A percentile compares a stretch with the other conserved stretches of the same genome.
Evolutionary conservation across 2,329 filamentous ascomycete genomes (phyloP).

Genomic region (Trichoderma arundinaceum): DNA sequence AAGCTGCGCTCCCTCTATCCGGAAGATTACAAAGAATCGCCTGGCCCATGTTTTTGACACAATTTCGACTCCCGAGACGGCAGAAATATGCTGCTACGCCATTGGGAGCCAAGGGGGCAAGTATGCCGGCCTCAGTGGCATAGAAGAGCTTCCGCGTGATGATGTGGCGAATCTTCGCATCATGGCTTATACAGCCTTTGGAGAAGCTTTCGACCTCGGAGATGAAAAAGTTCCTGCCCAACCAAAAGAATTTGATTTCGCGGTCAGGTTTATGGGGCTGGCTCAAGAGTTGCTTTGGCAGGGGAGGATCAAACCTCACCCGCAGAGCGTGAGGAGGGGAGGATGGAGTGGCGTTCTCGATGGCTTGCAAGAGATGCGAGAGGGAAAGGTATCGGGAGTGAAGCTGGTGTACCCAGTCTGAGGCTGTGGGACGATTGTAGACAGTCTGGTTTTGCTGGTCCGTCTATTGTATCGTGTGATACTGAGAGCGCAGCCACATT

Average conservation of each 20-base stretch:
- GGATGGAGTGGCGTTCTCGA: conserved; percentile 38
- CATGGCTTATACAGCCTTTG: conserved; percentile 50
- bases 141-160: conserved; percentile 41
- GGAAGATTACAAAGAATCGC: conserved; percentile 22
- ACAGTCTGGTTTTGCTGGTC: background rate
- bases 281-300: conserved; percentile 43
- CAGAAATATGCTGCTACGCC: conserved; percentile 42
- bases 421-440: background rate
- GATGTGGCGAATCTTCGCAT: conserved; percentile 47
- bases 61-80: conserved; percentile 30
- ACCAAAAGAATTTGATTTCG: conserved; percentile 45
- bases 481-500: background rate
- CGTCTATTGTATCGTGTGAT: background rate
- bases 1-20: conserved; percentile 38
- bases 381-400: conserved; percentile 47
- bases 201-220: conserved; percentile 44
- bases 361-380: conserved; percentile 44
- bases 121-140: conserved; percentile 50
- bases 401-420: conserved; percentile 51
- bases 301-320: conserved; percentile 47
- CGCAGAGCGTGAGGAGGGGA: conserved; percentile 39
- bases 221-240: conserved; percentile 35
- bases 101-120: conserved; percentile 43
- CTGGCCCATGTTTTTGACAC: conserved; percentile 24
- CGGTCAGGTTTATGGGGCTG: conserved; percentile 47